Base-by-base conservation (phyloP, 2,329 filamentous ascomycete species). In the Aquanectria penicillioides region DNA sequence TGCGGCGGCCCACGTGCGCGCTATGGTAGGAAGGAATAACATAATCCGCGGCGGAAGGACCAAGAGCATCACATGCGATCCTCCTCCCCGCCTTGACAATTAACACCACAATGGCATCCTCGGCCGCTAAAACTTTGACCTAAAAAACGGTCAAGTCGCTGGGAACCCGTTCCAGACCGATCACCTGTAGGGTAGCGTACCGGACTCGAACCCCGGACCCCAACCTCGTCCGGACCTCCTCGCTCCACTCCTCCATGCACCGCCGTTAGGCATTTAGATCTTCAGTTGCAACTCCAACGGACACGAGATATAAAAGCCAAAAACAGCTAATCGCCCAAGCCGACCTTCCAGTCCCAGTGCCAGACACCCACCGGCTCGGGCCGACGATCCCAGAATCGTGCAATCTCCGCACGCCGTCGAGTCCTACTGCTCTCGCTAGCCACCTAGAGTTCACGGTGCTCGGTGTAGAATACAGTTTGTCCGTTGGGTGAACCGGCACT, bases 321-420 rank as follows among this genome's bases (percentile, higher is more conserved):
- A 33, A 18, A 17, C 33, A n/a, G 12, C n/a, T 13, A 6, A 15
- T 8, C 9, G 22, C 26, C n/a, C 37, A 15, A 37, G n/a, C 25
- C 18, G 26, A 46, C 37, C 46, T 51, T 57, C 46, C 31, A 20
- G 46, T 25, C 53, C 29, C 31, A 37, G 53, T 22, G 18, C 25
- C 13, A 23, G 12, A 26, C 13, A 20, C 31, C 46, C 38, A 33
- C 54, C 15, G 54, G 54, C 38, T 57, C 46, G 46, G 54, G 23
- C 46, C 54, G 46, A 37, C n/a, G 15, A 10, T 34, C 46, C 41
- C 47, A 50, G 18, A 51, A 57, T 26, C 28, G 54, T 33, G 41
- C 52, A 47, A 56, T 56, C 28, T 41, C 52, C 52, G 52, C 28
- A 23, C 23, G 4, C 15, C 29, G 26, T 10, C 28, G 22, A 20